Percentiles rank a stretch among this genome's conserved stretches.
phyloP scores from a whole-genome alignment of 495 filamentous ascomycete species.

The Lasiosphaeris hirsuta region DNA sequence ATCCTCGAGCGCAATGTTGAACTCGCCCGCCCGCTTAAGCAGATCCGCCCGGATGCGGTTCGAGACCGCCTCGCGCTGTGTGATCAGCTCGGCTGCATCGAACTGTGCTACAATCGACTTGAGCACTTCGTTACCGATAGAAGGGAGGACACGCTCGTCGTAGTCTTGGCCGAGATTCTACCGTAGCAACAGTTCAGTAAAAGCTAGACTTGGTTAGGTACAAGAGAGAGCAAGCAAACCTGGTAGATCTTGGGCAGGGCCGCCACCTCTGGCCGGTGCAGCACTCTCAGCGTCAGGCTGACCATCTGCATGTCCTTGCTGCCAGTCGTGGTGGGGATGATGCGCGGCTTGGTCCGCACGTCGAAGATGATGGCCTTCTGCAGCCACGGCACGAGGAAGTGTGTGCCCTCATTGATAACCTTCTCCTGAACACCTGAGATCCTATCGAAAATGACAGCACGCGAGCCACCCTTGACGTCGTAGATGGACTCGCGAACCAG shows the following conservation, averaged over 20 bases:
- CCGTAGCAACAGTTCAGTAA: background rate
- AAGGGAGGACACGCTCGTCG: conserved; percentile 98
- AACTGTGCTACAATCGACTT: conserved; percentile 99
- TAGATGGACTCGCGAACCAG: conserved; percentile 77
- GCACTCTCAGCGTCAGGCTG: conserved; percentile 90
- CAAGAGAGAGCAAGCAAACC: conserved; percentile 47
- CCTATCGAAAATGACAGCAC: conserved; percentile 98
- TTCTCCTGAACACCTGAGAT: conserved; percentile 86
- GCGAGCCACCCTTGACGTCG: conserved; percentile 91
- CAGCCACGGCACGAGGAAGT: conserved; percentile 95
- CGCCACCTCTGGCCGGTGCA: conserved; percentile 93
- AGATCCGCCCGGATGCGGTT: conserved; percentile 95
- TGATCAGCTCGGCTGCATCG: conserved; percentile 99
- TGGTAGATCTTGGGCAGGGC: conserved; percentile 96
- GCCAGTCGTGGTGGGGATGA: conserved; percentile 96
- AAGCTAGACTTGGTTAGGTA: background rate
- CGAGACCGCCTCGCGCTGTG: conserved; percentile 92
- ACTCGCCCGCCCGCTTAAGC: conserved; percentile 91
- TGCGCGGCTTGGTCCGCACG: conserved; percentile 94
- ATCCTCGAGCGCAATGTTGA: conserved; percentile 98
- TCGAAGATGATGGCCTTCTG: conserved; percentile 95
- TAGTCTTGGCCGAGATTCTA: conserved; percentile 89
- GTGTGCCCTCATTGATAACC: conserved; percentile 93
- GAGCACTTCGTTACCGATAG: conserved; percentile 99
- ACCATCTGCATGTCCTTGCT: conserved; percentile 99